These are phyloP conservation scores for Nigrospora sphaerica DNA, from an alignment of 2,329 filamentous ascomycete species.

Conservation along the genomic window DNA sequence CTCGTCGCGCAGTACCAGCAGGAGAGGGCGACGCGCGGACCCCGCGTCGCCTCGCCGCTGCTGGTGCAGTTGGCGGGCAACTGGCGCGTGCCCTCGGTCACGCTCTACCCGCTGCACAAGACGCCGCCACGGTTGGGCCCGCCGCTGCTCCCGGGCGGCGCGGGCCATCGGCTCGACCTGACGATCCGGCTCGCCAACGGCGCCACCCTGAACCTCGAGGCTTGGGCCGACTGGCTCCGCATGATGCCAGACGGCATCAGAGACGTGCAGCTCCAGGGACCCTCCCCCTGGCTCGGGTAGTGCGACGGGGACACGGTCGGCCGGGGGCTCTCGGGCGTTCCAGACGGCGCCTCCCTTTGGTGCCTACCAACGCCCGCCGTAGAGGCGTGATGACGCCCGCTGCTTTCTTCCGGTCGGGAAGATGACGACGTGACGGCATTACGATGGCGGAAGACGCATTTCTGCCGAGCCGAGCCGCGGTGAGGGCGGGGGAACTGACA, in stretches of 20 bases:
- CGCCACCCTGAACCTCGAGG: constrained; percentile 43
- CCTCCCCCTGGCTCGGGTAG: constrained; percentile 35
- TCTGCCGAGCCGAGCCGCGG: too few species aligned
- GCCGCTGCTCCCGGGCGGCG: constrained; percentile 6
- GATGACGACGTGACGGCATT: too few species aligned
- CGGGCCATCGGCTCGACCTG: constrained; percentile 37
- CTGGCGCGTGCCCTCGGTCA: constrained; percentile 47
- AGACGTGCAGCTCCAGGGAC: constrained; percentile 48
- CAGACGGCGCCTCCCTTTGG: too few species aligned
- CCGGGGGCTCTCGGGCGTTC: neutral
- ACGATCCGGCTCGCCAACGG: constrained; percentile 41
- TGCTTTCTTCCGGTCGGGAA: too few species aligned
- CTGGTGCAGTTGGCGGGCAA: constrained; percentile 50
- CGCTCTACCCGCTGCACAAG: constrained; percentile 41
- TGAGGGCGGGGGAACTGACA: too few species aligned
- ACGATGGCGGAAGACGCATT: too few species aligned
- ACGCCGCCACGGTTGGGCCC: constrained; percentile 14
- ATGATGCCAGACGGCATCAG: constrained; percentile 50
- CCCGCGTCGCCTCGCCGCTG: constrained; percentile 40
- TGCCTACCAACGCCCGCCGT: too few species aligned
- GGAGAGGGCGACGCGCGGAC: too few species aligned
- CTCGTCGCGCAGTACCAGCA: constrained; percentile 30
- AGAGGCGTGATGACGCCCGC: too few species aligned
- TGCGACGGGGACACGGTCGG: neutral
- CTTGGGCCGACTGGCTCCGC: constrained; percentile 51